Percentiles rank a stretch among this genome's conserved stretches.
Conservation (phyloP, 257 asterid species). For the Penstemon davidsonii region DNA sequence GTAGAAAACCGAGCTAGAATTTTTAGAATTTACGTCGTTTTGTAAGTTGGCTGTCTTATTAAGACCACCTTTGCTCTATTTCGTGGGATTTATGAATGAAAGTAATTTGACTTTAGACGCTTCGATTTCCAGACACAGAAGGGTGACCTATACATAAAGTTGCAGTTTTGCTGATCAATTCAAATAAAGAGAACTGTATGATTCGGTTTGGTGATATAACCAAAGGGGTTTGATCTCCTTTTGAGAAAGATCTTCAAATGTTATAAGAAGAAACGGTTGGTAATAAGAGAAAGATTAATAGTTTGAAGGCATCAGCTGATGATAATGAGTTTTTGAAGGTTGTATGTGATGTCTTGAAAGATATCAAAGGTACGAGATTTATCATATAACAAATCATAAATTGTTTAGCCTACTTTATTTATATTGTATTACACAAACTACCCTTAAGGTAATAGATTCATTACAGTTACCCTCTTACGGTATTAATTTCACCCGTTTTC, state of each 20-base stretch:
- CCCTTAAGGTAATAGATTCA: no score
- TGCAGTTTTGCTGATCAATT: constrained; percentile 57
- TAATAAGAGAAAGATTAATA: constrained; percentile 40
- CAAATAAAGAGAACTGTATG: constrained; percentile 47
- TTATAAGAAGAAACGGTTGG: constrained; percentile 16
- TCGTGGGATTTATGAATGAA: constrained; percentile 38
- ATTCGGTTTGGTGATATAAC: constrained; percentile 43
- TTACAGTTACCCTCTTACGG: no score
- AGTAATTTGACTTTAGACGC: constrained; percentile 40
- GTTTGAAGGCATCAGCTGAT: constrained; percentile 20
- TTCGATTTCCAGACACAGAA: constrained; percentile 35
- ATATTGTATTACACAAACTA: not conserved
- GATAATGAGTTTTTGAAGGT: constrained; percentile 41
- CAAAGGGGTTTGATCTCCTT: constrained; percentile 66
- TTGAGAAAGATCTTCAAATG: constrained; percentile 41
- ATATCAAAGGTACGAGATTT: constrained; percentile 41
- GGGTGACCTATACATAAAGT: constrained; percentile 54
- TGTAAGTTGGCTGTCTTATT: constrained; percentile 48
- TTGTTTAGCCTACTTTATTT: no score
- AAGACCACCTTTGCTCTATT: constrained; percentile 42
- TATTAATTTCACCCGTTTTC: no score
- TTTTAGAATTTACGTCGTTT: constrained; percentile 44
- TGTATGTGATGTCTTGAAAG: constrained; percentile 52
- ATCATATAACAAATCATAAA: not conserved
- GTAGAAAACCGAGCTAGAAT: constrained; percentile 38